Evolutionary conservation across 129 eudicot genomes (phyloP).

Genomic region (Artemisia tridentata): DNA sequence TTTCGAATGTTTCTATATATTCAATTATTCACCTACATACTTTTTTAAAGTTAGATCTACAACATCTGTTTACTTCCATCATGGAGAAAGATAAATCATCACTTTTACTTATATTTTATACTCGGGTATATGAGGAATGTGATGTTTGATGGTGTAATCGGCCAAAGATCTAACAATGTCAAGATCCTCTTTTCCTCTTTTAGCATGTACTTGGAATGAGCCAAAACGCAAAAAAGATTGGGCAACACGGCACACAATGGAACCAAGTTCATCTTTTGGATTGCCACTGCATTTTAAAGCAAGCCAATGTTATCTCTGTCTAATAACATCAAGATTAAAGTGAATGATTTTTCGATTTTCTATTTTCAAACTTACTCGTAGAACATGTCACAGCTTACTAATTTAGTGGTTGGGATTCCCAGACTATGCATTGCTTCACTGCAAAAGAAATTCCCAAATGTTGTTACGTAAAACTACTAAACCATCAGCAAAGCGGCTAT

Average conservation of each 20-base stretch:
- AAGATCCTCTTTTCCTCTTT: conserved; percentile 78
- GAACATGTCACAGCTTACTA: conserved; percentile 82
- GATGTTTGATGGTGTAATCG: conserved; percentile 80
- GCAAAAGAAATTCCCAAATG: conserved; percentile 80
- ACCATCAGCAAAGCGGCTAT: conserved; percentile 95
- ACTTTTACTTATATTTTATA: conserved; percentile 66
- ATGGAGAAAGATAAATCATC: conserved; percentile 72
- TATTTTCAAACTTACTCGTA: conserved; percentile 61
- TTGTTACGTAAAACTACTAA: conserved; percentile 86
- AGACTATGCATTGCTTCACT: conserved; percentile 90
- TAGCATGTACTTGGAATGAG: conserved; percentile 85
- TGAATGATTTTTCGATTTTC: background rate
- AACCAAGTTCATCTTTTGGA: conserved; percentile 98
- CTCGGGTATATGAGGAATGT: conserved; percentile 83
- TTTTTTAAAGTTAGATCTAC: conserved; percentile 93
- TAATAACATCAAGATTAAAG: background rate
- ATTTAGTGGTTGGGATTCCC: conserved; percentile 87
- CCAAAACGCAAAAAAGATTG: conserved; percentile 93
- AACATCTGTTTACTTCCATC: conserved; percentile 56
- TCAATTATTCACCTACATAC: conserved; percentile 62
- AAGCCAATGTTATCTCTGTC: background rate
- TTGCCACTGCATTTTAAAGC: conserved; percentile 63
- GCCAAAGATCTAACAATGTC: conserved; percentile 70
- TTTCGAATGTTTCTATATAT: background rate
- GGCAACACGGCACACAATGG: conserved; percentile 88